Conservation (phyloP, 768 basidiomycete genomes). For the Kwoniella pini region DNA sequence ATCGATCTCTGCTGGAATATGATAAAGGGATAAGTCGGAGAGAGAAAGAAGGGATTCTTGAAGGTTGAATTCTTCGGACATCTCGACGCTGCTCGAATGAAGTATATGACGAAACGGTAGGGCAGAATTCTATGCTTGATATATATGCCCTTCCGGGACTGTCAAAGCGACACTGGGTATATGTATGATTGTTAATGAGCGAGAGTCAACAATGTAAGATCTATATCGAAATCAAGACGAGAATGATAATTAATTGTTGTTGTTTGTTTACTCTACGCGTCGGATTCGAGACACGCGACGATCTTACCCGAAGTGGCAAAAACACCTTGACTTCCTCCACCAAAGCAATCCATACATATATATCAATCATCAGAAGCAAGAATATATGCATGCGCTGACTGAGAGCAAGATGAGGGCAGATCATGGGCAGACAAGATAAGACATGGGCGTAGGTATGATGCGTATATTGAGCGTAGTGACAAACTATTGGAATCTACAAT, state of each 20-base stretch:
- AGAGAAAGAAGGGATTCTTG: constrained; percentile 73
- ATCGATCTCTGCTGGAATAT: constrained; percentile 71
- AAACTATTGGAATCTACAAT: too few species aligned
- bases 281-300: constrained; percentile 2
- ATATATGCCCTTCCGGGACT: too few species aligned
- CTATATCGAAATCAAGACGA: neutral
- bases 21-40: constrained; percentile 64
- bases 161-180: too few species aligned
- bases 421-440: too few species aligned
- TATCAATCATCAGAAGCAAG: too few species aligned
- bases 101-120: too few species aligned
- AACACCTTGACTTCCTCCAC: neutral
- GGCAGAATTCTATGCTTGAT: too few species aligned
- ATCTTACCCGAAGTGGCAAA: constrained; percentile 11
- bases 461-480: too few species aligned
- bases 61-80: constrained; percentile 64
- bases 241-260: neutral
- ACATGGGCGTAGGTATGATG: too few species aligned
- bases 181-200: too few species aligned
- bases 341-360: neutral
- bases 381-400: too few species aligned
- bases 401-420: too few species aligned
- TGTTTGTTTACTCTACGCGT: constrained; percentile 31
- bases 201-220: neutral
- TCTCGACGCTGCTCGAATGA: constrained; percentile 14